Evolutionary conservation across 306 rosid species (phyloP).

Genomic region (Alnus glutinosa): DNA sequence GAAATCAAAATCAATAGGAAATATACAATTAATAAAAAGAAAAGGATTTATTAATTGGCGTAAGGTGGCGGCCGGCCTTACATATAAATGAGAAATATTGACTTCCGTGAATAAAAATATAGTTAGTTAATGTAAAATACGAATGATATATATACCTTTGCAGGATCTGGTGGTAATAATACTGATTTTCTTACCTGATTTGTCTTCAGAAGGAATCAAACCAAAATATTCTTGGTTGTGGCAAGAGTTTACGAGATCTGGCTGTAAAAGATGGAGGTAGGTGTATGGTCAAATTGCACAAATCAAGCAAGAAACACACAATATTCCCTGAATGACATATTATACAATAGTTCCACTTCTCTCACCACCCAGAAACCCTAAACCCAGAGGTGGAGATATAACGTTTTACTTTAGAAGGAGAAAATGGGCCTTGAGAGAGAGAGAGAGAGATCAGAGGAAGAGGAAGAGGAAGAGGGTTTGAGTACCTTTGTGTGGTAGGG

Average conservation of each 20-base stretch:
- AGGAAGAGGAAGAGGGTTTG: background rate
- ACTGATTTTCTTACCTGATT: constrained; percentile 7
- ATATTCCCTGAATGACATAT: background rate
- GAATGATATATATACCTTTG: background rate
- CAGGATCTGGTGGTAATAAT: background rate
- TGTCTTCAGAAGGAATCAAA: background rate
- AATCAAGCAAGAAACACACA: constrained; percentile 3
- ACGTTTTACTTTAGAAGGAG: background rate
- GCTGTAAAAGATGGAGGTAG: background rate
- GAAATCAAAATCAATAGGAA: background rate
- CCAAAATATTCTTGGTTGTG: background rate
- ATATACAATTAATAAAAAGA: background rate
- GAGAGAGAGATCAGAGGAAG: background rate
- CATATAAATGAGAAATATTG: background rate
- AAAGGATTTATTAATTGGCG: background rate
- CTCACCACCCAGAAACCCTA: constrained; percentile 6
- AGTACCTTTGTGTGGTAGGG: background rate
- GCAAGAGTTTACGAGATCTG: background rate
- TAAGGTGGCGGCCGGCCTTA: background rate
- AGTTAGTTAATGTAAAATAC: background rate
- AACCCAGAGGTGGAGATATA: constrained; percentile 5
- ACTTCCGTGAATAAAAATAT: background rate
- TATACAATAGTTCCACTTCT: background rate
- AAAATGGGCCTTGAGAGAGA: constrained; percentile 9
- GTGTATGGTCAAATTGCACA: background rate